phyloP scores from a whole-genome alignment of 257 asterid genomes.

The Capsicum chinense region DNA sequence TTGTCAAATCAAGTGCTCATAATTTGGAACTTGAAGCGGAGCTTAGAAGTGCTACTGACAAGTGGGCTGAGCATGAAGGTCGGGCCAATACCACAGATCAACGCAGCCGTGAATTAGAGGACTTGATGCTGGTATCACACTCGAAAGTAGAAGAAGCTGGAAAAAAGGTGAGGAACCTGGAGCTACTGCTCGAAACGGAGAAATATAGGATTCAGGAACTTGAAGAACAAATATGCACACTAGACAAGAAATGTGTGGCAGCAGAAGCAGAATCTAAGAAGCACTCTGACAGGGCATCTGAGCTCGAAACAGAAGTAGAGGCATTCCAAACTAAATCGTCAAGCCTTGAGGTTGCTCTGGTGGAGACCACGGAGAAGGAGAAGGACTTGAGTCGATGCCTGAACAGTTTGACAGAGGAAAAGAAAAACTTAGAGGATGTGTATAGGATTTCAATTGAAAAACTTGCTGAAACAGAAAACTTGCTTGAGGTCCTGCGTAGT shows the following conservation, averaged over 20 bases:
- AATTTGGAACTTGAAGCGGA: slow-evolving; percentile 74
- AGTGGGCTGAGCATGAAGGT: slow-evolving; percentile 70
- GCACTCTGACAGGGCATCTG: slow-evolving; percentile 56
- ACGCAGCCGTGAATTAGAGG: slow-evolving; percentile 81
- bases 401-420: slow-evolving; percentile 61
- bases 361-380: slow-evolving; percentile 66
- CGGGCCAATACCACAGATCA: slow-evolving; percentile 60
- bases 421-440: slow-evolving; percentile 56
- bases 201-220: slow-evolving; percentile 79
- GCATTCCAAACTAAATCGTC: slow-evolving; percentile 64
- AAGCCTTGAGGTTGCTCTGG: slow-evolving; percentile 65
- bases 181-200: slow-evolving; percentile 78
- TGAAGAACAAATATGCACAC: slow-evolving; percentile 67
- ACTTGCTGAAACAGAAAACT: slow-evolving; percentile 68
- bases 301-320: slow-evolving; percentile 69
- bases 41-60: slow-evolving; percentile 52
- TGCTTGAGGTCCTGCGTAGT: slow-evolving; percentile 53
- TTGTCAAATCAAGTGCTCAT: slow-evolving; percentile 50
- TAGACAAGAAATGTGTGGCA: slow-evolving; percentile 58
- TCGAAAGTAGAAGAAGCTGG: slow-evolving; percentile 65
- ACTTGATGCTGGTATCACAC: slow-evolving; percentile 64
- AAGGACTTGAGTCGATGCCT: slow-evolving; percentile 55
- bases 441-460: slow-evolving; percentile 58
- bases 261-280: slow-evolving; percentile 57
- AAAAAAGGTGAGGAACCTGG: slow-evolving; percentile 65